Evolutionary conservation across 192 early-diverging fungal genomes (phyloP).

Genomic region (Gryganskiella cystojenkinii): DNA sequence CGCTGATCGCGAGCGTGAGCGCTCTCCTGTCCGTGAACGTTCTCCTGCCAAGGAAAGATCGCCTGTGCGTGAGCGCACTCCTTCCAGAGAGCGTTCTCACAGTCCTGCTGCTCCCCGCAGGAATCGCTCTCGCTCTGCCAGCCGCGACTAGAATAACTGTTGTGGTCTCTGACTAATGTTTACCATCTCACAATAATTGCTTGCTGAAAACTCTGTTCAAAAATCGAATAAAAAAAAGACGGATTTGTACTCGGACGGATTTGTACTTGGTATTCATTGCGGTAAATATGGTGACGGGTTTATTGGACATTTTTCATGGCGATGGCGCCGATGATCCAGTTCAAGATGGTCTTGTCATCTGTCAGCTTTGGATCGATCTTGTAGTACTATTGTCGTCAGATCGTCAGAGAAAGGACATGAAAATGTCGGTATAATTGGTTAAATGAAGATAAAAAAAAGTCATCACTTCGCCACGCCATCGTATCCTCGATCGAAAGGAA

Average conservation of each 20-base stretch:
- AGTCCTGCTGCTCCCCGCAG: conserved; percentile 30
- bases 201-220: no score
- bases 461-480: no score
- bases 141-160: conserved; percentile 48
- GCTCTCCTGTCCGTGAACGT: conserved; percentile 14
- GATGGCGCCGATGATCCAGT: conserved; percentile 61
- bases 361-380: conserved; percentile 53
- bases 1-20: conserved; percentile 25
- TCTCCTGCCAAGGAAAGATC: conserved; percentile 36
- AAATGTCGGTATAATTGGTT: no score
- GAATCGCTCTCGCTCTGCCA: conserved; percentile 33
- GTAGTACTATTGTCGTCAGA: conserved; percentile 61
- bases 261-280: no score
- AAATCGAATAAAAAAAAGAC: no score
- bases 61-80: conserved; percentile 13
- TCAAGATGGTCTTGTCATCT: conserved; percentile 55
- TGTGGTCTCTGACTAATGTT: no score
- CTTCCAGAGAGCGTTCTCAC: conserved; percentile 9
- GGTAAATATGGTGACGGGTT: no score
- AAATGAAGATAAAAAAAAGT: no score
- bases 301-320: conserved; percentile 60
- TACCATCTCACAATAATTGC: no score
- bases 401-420: no score
- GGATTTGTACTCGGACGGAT: no score
- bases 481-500: no score